These are phyloP conservation scores for Dinochytrium kinnereticum DNA, from an alignment of 371 early-diverging fungal species.

Conservation along the genomic window DNA sequence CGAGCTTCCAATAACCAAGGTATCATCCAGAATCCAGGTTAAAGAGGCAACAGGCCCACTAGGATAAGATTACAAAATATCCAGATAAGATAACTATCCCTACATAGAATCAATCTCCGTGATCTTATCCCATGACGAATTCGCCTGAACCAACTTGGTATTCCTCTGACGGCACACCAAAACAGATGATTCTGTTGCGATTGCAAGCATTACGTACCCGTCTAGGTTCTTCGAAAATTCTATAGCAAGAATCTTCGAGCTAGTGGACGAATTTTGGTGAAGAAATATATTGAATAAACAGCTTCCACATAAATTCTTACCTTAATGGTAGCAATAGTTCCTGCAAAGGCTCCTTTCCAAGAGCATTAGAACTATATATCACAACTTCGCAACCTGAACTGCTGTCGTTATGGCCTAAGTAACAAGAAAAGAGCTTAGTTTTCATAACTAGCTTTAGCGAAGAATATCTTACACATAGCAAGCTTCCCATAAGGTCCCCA, in stretches of 20 bases:
- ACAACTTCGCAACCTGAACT: neutral
- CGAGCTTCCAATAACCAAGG: neutral
- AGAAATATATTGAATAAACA: no score
- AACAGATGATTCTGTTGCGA: neutral
- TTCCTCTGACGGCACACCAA: neutral
- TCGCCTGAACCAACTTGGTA: neutral
- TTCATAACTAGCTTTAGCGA: no score
- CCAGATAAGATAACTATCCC: no score
- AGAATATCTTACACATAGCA: conserved; percentile 24
- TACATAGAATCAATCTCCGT: neutral
- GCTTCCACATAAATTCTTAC: no score
- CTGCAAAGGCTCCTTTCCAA: neutral
- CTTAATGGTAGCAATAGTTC: neutral
- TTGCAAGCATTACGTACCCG: neutral
- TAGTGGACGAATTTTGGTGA: no score
- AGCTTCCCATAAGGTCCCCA: conserved; percentile 40
- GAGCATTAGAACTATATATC: neutral
- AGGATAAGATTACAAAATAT: neutral
- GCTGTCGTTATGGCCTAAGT: neutral
- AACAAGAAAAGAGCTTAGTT: no score
- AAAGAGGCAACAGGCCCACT: neutral
- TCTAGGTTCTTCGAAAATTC: neutral
- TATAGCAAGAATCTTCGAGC: neutral
- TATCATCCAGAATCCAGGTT: neutral
- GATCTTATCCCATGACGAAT: neutral